phyloP scores from a whole-genome alignment of 768 basidiomycete species.

The Gymnopilus junonius region DNA sequence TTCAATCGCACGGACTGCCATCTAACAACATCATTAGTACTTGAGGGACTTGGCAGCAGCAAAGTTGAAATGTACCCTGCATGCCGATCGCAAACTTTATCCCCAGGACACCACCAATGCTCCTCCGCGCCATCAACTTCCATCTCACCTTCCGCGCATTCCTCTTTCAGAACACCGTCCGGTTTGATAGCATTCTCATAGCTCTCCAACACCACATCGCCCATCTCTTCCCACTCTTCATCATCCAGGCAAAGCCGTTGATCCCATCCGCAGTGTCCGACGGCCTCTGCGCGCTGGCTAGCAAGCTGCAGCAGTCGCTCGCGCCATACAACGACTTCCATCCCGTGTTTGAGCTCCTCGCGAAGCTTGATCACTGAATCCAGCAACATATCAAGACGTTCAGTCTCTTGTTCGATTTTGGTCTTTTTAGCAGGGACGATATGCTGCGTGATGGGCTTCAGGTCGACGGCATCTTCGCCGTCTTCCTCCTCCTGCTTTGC shows the following conservation, averaged over 20 bases:
- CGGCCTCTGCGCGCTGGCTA: slow-evolving; percentile 62
- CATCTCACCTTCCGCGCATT: slow-evolving; percentile 41
- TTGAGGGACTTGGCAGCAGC: slow-evolving; percentile 9
- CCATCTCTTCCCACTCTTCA: slow-evolving; percentile 76
- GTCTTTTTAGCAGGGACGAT: slow-evolving; percentile 40
- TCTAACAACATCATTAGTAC: slow-evolving; percentile 36
- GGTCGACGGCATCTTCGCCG: slow-evolving; percentile 27
- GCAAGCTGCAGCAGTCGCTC: slow-evolving; percentile 72
- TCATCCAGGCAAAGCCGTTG: slow-evolving; percentile 84
- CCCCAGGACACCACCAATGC: slow-evolving; percentile 83
- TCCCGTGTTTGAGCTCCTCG: slow-evolving; percentile 66
- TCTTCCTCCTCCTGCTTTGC: slow-evolving; percentile 30
- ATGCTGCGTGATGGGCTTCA: slow-evolving; percentile 20
- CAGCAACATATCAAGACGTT: slow-evolving; percentile 55
- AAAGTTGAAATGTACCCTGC: slow-evolving; percentile 54
- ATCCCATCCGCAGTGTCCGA: slow-evolving; percentile 88
- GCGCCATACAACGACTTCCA: slow-evolving; percentile 74
- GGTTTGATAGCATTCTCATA: slow-evolving; percentile 57
- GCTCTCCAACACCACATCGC: slow-evolving; percentile 67
- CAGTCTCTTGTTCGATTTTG: slow-evolving; percentile 60
- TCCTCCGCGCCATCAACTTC: slow-evolving; percentile 46
- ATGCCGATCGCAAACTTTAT: slow-evolving; percentile 79
- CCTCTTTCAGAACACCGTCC: slow-evolving; percentile 37
- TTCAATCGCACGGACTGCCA: slow-evolving; percentile 81
- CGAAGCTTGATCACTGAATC: slow-evolving; percentile 62